Evolutionary conservation across 1,139 yeast genomes (phyloP).

Genomic region (Candida gigantensis): DNA sequence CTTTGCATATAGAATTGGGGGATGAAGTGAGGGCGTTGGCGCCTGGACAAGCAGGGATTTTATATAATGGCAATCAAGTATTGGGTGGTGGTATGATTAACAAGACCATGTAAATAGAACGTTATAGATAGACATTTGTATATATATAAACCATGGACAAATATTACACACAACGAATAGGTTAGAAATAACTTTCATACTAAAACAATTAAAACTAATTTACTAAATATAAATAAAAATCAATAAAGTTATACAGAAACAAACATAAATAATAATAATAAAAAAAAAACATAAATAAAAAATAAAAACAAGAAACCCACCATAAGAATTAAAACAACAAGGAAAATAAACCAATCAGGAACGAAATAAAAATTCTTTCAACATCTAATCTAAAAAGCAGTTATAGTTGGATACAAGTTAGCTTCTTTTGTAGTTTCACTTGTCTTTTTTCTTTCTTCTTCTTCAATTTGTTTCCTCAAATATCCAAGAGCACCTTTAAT

Average conservation of each 20-base stretch:
- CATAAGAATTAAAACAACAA: conserved; percentile 3
- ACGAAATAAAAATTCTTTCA: conserved; percentile 1
- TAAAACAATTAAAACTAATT: not conserved
- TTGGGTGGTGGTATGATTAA: conserved; percentile 71
- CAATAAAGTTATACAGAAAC: not conserved
- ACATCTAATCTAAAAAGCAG: conserved; percentile 34
- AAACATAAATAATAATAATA: not conserved
- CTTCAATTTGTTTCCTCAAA: conserved; percentile 22
- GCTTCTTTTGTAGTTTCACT: conserved; percentile 13
- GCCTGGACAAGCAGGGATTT: conserved; percentile 82
- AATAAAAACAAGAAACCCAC: conserved; percentile 7
- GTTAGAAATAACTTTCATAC: too few relatives aligned
- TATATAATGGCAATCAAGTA: conserved; percentile 67
- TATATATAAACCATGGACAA: too few relatives aligned
- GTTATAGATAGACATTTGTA: not conserved
- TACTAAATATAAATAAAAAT: conserved; percentile 2
- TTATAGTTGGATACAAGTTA: conserved; percentile 43
- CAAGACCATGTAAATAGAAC: conserved; percentile 6
- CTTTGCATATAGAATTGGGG: conserved; percentile 38
- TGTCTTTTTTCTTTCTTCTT: conserved; percentile 11
- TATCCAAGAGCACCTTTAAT: conserved; percentile 30
- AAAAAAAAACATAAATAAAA: conserved; percentile 4
- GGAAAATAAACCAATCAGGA: conserved; percentile 1
- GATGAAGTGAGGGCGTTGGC: conserved; percentile 69
- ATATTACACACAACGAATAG: too few relatives aligned